Evolutionary conservation across 2,329 filamentous ascomycete genomes (phyloP), one percentile per base, ranked within the genome.

Genomic region (Blumeriella jaapii): DNA sequence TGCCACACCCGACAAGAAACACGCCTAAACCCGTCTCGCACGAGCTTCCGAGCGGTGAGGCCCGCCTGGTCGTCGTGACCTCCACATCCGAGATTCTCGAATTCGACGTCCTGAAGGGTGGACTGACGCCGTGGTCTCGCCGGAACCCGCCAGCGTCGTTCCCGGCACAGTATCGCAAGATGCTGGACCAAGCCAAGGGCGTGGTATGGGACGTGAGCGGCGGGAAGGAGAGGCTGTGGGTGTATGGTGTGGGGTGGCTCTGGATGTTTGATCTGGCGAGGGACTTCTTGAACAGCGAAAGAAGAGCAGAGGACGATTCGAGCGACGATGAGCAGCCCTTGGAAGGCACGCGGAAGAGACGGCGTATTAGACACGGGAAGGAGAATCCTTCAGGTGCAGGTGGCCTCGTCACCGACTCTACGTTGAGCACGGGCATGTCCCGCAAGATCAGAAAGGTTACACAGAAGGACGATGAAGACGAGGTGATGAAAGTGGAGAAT

Each of bases 181-280:
- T 86, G 15, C 74, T 79, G 40, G 86, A 94, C 55, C 68, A 83
- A 26, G 81, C 81, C 35, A 89, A 89, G 64, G 87, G 86, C 3
- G 76, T 78, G 16, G 59, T 94, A 24, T 96, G 89, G 87, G 82
- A 93, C 53, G 65, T 79, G 1, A 64, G 65, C 17, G 54, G 55
- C 17, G 46, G 48, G 6, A 61, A 61, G n/a, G 64, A 74, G 29
- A 72, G 89, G 10, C 60, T 89, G 6, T 96, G 89, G 85, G 61
- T 96, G 13, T 95, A 93, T 52, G 87, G 89, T 5, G 72, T 75
- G 25, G 78, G 73, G 1, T 96, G 86, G 69, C 59, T 98, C 15
- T 86, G 83, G 62, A 96, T 96, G 87, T 74, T 98, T 41, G 86
- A 96, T 56, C 63, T 93, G 18, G 71, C 72, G 13, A 70, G 71